phyloP scores from a whole-genome alignment of 2,329 filamentous ascomycete species.

The Epichloe gansuensis region DNA sequence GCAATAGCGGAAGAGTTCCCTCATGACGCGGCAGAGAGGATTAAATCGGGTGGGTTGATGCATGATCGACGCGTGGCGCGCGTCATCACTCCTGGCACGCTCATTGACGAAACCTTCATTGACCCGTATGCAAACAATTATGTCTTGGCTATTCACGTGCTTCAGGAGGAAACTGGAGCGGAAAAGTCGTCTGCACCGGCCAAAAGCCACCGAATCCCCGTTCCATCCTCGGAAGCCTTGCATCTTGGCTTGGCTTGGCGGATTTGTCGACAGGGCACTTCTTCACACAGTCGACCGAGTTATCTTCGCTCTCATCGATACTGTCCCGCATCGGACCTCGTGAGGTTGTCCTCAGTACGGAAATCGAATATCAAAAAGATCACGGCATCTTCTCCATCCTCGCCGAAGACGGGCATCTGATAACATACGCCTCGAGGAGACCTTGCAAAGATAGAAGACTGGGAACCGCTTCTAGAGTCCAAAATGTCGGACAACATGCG shows the following conservation, averaged over 20 bases:
- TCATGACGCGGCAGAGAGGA: slow-evolving; percentile 55
- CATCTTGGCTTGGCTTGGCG: slow-evolving; percentile 72
- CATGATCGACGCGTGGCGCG: slow-evolving; percentile 78
- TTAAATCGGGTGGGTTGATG: slow-evolving; percentile 65
- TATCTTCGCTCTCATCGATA: slow-evolving; percentile 63
- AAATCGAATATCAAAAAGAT: slow-evolving; percentile 42
- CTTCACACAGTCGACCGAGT: slow-evolving; percentile 64
- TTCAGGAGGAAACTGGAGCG: background rate
- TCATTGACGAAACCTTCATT: slow-evolving; percentile 97
- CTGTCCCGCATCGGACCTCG: slow-evolving; percentile 72
- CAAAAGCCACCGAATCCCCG: slow-evolving; percentile 1
- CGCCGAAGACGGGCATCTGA: slow-evolving; percentile 60
- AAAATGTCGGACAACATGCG: slow-evolving; percentile 44
- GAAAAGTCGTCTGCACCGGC: background rate
- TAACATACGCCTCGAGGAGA: slow-evolving; percentile 55
- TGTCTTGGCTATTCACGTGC: slow-evolving; percentile 64
- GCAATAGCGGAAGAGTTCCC: slow-evolving; percentile 90
- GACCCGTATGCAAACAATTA: slow-evolving; percentile 92
- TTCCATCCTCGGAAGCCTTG: slow-evolving; percentile 6
- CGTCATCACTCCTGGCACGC: slow-evolving; percentile 84
- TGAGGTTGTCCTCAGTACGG: slow-evolving; percentile 69
- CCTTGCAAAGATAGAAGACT: slow-evolving; percentile 45
- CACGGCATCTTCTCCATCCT: slow-evolving; percentile 56
- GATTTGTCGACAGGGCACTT: slow-evolving; percentile 94
- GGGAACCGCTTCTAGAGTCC: slow-evolving; percentile 67